Conservation (phyloP, 2,329 filamentous ascomycete genomes). For the Thelonectria blattea region DNA sequence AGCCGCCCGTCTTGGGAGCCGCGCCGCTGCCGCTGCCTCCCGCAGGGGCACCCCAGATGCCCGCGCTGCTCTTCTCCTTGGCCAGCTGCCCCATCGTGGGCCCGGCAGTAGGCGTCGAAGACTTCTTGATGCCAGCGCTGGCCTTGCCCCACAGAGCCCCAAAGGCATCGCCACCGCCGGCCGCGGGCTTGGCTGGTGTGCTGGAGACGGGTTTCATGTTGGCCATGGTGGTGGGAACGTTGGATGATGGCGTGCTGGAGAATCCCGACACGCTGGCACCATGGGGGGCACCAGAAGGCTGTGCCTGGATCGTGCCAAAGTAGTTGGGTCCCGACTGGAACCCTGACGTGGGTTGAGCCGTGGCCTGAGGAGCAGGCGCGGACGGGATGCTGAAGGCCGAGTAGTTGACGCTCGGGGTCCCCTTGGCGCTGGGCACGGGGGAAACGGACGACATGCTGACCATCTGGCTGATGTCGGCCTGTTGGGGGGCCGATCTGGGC, state of each 20-base stretch:
- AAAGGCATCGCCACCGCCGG: constrained; percentile 80
- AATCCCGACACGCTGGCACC: constrained; percentile 37
- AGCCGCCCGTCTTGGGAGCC: constrained; percentile 43
- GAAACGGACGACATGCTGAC: constrained; percentile 82
- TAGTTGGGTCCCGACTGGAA: constrained; percentile 90
- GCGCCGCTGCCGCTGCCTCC: constrained; percentile 42
- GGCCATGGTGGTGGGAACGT: constrained; percentile 48
- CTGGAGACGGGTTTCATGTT: constrained; percentile 56
- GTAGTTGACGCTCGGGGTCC: constrained; percentile 66
- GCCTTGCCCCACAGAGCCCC: constrained; percentile 83
- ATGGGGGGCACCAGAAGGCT: constrained; percentile 41
- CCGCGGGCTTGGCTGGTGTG: constrained; percentile 57
- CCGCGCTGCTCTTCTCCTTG: constrained; percentile 96
- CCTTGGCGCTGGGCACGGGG: constrained; percentile 66
- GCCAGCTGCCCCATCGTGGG: constrained; percentile 91
- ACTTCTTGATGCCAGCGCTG: constrained; percentile 77
- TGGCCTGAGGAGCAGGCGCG: constrained; percentile 49
- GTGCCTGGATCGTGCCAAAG: constrained; percentile 78
- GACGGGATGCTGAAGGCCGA: constrained; percentile 60
- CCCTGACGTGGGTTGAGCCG: constrained; percentile 58
- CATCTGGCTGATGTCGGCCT: constrained; percentile 80
- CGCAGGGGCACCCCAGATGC: constrained; percentile 85
- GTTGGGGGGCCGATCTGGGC: constrained; percentile 83
- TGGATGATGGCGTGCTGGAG: constrained; percentile 45
- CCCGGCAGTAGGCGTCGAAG: constrained; percentile 63